Base-by-base conservation (phyloP, 805 yeast genomes). In the Zygotorulaspora sp. region DNA sequence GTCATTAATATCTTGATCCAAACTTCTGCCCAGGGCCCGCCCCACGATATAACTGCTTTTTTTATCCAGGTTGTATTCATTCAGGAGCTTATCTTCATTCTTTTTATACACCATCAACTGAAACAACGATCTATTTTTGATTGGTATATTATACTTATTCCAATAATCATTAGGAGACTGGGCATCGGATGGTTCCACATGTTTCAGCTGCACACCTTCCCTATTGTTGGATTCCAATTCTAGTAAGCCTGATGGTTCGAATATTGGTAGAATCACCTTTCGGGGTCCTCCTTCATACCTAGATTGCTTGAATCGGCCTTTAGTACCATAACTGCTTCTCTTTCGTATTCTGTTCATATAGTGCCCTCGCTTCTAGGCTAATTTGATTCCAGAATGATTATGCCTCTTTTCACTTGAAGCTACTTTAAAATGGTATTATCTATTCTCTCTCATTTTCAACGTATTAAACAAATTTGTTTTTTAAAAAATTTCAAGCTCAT, bases 171-270 rank as follows among this genome's bases (percentile, higher is more conserved):
- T 38, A 1, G 68, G 66, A 3, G 47, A 35, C 1, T 48, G 20
- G 1, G 66, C 51, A 41, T 70, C 68, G 0, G 39, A 35, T 1
- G 71, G 71, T 18, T 61, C 68, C 5, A 56, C 56, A 45, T 70
- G 67, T 35, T 66, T 65, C 27, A 67, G 34, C n/a, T 59, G 62
- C 1, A 54, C 42, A 0, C 72, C 73, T 12, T 55, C 44, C 12
- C 55, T 48, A 34, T 51, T 57, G 38, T 64, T 55, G 3, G 68
- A 58, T 20, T 66, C 75, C 38, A 61, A 57, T 19, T 71, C 71
- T 23, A 71, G 44, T 3, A 67, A 43, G 1, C 75, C 75, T 1
- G 75, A 67, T 2, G 67, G 66, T 35, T 61, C 59, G 46, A 66
- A 69, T 13, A 45, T 38, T 4, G 63, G 63, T 18, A 56, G 20